Conservation (phyloP, 2,329 filamentous ascomycete genomes). For the Nannizziopsis barbatae region DNA sequence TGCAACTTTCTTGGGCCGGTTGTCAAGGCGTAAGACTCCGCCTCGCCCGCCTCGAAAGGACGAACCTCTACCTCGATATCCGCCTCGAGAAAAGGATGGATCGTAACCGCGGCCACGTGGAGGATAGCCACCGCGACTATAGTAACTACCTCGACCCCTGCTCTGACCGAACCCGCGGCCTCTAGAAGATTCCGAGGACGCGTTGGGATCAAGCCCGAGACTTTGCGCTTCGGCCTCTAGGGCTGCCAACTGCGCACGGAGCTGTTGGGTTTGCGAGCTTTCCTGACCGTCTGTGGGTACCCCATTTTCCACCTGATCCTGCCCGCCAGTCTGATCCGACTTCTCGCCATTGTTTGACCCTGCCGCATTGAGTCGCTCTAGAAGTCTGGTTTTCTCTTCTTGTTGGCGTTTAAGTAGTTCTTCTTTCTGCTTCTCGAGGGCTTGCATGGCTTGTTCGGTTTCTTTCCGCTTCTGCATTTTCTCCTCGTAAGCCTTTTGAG, state of each 20-base stretch:
- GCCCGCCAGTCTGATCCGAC: constrained; percentile 18
- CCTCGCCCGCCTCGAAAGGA: constrained; percentile 30
- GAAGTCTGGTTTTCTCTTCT: constrained; percentile 43
- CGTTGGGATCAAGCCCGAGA: constrained; percentile 41
- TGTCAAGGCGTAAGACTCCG: constrained; percentile 47
- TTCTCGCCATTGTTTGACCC: constrained; percentile 26
- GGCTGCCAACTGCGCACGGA: constrained; percentile 45
- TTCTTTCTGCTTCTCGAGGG: constrained; percentile 43
- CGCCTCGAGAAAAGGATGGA: constrained; percentile 28
- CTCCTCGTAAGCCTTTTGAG: constrained; percentile 47
- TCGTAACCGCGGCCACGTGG: constrained; percentile 30
- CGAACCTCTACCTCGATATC: constrained; percentile 35
- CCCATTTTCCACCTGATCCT: constrained; percentile 8
- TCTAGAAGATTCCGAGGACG: constrained; percentile 22
- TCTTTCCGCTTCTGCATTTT: constrained; percentile 43
- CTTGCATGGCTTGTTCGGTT: constrained; percentile 40
- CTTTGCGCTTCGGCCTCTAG: constrained; percentile 46
- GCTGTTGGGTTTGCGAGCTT: constrained; percentile 40
- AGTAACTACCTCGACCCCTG: constrained; percentile 25
- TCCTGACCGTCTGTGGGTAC: constrained; percentile 25
- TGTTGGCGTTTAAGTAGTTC: constrained; percentile 44
- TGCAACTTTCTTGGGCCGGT: constrained; percentile 45
- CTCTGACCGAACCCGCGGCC: constrained; percentile 15
- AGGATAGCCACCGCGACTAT: constrained; percentile 22
- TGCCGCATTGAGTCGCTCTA: constrained; percentile 38